A percentile compares a stretch with the other conserved stretches of the same genome.
These are phyloP conservation scores for Cladosporium sp. DNA, from an alignment of 2,329 filamentous ascomycete genomes.

Conservation along the genomic window DNA sequence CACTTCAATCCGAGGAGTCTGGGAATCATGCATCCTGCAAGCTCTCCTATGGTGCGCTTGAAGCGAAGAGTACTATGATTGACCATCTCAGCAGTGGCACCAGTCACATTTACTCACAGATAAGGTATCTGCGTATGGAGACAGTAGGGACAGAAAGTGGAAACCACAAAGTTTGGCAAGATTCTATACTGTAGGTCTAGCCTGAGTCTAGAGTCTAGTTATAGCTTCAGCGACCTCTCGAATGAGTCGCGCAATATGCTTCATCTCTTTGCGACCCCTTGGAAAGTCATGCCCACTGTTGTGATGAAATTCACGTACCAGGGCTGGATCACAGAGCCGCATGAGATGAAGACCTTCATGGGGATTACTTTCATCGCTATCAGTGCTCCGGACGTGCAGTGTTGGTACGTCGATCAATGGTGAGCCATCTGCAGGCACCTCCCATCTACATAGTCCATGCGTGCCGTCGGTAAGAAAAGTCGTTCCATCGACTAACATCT, in stretches of 20 bases:
- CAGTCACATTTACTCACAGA: too few species aligned
- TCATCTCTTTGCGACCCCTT: constrained; percentile 13
- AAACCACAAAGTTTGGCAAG: too few species aligned
- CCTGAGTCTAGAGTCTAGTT: not conserved
- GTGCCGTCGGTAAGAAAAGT: constrained; percentile 13
- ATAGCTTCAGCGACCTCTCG: constrained; percentile 12
- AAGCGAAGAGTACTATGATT: not conserved
- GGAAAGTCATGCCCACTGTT: constrained; percentile 16
- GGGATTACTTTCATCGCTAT: constrained; percentile 14
- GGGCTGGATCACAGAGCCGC: constrained; percentile 11
- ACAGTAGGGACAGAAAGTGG: too few species aligned
- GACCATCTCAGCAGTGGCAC: not conserved
- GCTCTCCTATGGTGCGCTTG: constrained; percentile 3
- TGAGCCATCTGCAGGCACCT: not conserved
- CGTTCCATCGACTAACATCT: constrained; percentile 13
- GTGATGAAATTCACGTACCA: constrained; percentile 15
- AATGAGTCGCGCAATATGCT: constrained; percentile 13
- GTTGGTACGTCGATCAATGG: constrained; percentile 15
- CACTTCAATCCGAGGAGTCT: constrained; percentile 13
- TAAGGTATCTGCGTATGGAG: too few species aligned
- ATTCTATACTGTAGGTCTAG: too few species aligned
- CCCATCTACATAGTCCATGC: constrained; percentile 14
- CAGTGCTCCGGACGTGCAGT: constrained; percentile 15
- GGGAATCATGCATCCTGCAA: constrained; percentile 9
- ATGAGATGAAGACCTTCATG: constrained; percentile 16